Conservation (phyloP, 768 basidiomycete species). For the Tricholoma flavovirens region DNA sequence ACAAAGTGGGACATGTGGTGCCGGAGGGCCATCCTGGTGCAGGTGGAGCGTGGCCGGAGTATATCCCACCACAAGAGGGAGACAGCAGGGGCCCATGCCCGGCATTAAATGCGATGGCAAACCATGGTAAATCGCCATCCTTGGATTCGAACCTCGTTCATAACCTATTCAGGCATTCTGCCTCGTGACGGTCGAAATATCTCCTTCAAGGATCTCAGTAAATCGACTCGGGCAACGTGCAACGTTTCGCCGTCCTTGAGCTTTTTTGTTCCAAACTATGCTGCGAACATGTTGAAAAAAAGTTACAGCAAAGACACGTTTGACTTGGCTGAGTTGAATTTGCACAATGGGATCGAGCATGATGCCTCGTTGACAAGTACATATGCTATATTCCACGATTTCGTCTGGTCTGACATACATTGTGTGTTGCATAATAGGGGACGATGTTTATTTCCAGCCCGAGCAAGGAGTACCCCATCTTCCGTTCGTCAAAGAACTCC, state of each 20-base stretch:
- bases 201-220: constrained; percentile 44
- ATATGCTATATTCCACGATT: constrained; percentile 16
- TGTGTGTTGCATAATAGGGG: constrained; percentile 37
- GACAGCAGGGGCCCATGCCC: constrained; percentile 72
- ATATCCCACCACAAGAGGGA: constrained; percentile 43
- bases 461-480: constrained; percentile 48
- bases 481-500: constrained; percentile 44
- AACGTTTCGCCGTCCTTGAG: constrained; percentile 65
- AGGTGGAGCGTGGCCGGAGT: constrained; percentile 64
- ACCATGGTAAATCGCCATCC: constrained; percentile 49
- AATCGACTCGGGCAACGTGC: constrained; percentile 44
- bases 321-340: constrained; percentile 56
- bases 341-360: constrained; percentile 73
- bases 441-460: constrained; percentile 34
- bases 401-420: background rate
- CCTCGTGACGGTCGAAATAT: constrained; percentile 63
- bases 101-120: constrained; percentile 72
- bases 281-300: constrained; percentile 49
- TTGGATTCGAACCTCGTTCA: background rate
- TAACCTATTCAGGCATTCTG: constrained; percentile 39
- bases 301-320: constrained; percentile 51
- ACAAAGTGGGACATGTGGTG: constrained; percentile 45
- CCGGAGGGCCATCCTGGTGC: constrained; percentile 47
- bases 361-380: constrained; percentile 57
- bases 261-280: constrained; percentile 53